Evolutionary conservation across 257 asterid genomes (phyloP).

Genomic region (Jaltomata sinuosa): DNA sequence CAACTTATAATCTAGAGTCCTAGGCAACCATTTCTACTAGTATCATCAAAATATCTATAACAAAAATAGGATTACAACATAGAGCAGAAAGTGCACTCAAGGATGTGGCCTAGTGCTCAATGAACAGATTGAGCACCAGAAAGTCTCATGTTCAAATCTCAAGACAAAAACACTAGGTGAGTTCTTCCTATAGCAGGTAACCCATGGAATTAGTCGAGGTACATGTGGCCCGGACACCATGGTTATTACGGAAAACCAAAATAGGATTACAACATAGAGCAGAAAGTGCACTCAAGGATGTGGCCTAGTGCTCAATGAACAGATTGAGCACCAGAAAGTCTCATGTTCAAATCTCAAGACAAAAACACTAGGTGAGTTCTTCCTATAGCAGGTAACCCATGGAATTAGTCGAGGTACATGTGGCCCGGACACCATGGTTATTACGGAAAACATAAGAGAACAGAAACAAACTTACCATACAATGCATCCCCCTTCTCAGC

Average conservation of each 20-base stretch:
- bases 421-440: neutral
- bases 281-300: neutral
- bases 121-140: fast-evolving
- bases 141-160: neutral
- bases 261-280: neutral
- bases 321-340: neutral
- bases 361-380: neutral
- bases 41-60: neutral
- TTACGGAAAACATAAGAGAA: neutral
- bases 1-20: neutral
- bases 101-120: neutral
- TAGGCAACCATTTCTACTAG: neutral
- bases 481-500: conserved; percentile 20
- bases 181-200: neutral
- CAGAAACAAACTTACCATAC: conserved; percentile 7
- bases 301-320: neutral
- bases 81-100: neutral
- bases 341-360: neutral
- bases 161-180: neutral
- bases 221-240: no score
- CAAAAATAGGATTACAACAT: neutral
- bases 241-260: no score
- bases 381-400: neutral
- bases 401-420: neutral
- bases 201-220: no score